A percentile compares a stretch with the other conserved stretches of the same genome.
Conservation (phyloP, 371 early-diverging fungal species). For the Mucor irregularis region DNA sequence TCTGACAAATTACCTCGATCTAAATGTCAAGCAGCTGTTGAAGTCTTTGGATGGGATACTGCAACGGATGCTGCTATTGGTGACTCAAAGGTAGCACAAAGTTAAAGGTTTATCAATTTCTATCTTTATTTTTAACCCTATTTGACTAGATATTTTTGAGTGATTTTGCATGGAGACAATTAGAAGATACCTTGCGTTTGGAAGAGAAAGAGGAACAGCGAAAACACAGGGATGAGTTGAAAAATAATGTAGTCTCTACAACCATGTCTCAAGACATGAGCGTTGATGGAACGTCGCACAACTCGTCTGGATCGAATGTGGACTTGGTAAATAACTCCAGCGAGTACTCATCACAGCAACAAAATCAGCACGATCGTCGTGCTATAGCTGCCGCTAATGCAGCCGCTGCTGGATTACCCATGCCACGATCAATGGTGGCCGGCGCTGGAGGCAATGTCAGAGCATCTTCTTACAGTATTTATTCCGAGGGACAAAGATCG, state of each 20-base stretch:
- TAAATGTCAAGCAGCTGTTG: constrained; percentile 32
- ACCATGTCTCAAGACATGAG: constrained; percentile 6
- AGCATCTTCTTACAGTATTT: constrained; percentile 19
- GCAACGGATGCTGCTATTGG: constrained; percentile 72
- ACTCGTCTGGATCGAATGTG: constrained; percentile 35
- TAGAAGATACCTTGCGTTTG: constrained; percentile 59
- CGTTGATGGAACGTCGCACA: constrained; percentile 23
- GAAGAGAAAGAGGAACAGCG: constrained; percentile 37
- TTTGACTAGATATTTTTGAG: constrained; percentile 62
- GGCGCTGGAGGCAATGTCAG: background rate
- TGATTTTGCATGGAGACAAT: constrained; percentile 65
- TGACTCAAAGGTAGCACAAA: constrained; percentile 46
- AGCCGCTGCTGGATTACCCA: constrained; percentile 17
- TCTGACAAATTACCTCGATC: background rate
- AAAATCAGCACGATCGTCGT: constrained; percentile 6
- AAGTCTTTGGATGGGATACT: constrained; percentile 66
- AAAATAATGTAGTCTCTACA: constrained; percentile 7
- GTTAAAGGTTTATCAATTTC: background rate
- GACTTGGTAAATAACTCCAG: constrained; percentile 17
- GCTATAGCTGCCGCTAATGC: constrained; percentile 15
- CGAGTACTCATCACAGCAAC: background rate
- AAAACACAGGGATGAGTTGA: constrained; percentile 23
- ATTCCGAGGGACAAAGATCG: constrained; percentile 61
- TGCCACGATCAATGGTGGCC: constrained; percentile 11
- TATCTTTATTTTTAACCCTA: background rate